Percentiles rank a stretch among this genome's conserved stretches.
phyloP scores from a whole-genome alignment of 2,329 filamentous ascomycete species.

The Nakataea oryzae region DNA sequence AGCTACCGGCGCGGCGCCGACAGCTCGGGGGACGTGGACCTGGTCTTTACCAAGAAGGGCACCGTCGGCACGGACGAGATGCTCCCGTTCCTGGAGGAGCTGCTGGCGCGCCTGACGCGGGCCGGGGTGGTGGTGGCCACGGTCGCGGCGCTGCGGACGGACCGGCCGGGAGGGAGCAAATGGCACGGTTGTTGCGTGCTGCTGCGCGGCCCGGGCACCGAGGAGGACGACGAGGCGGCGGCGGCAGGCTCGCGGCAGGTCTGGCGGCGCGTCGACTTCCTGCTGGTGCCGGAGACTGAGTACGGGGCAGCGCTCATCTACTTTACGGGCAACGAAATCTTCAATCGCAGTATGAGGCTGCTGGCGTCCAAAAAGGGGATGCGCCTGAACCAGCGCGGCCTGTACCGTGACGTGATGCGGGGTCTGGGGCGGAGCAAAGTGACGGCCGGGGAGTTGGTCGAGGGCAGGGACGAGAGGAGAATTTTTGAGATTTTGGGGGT shows the following conservation, averaged over 20 bases:
- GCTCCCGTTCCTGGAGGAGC: slow-evolving; percentile 45
- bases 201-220: slow-evolving; percentile 28
- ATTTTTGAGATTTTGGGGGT: slow-evolving; percentile 79
- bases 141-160: slow-evolving; percentile 43
- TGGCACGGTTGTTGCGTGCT: slow-evolving; percentile 82
- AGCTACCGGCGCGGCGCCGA: slow-evolving; percentile 74
- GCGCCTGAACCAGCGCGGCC: slow-evolving; percentile 72
- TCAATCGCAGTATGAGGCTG: slow-evolving; percentile 72
- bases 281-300: slow-evolving; percentile 71
- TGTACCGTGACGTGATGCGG: slow-evolving; percentile 62
- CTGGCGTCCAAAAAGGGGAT: slow-evolving; percentile 72
- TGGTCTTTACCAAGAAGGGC: slow-evolving; percentile 64
- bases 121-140: slow-evolving; percentile 58
- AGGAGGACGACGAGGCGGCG: slow-evolving; percentile 10
- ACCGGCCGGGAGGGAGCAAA: slow-evolving; percentile 51
- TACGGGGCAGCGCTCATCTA: slow-evolving; percentile 84
- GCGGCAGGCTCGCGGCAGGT: slow-evolving; percentile 24
- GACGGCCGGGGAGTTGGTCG: slow-evolving; percentile 59
- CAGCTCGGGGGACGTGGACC: slow-evolving; percentile 72
- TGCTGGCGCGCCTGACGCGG: slow-evolving; percentile 52
- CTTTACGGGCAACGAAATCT: slow-evolving; percentile 91
- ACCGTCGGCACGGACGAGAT: slow-evolving; percentile 46
- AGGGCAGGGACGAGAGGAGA: slow-evolving; percentile 62
- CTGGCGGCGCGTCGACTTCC: slow-evolving; percentile 77
- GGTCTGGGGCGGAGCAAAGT: slow-evolving; percentile 46